Conservation (phyloP, 495 filamentous ascomycete genomes). For the Neurospora tetraspora region DNA sequence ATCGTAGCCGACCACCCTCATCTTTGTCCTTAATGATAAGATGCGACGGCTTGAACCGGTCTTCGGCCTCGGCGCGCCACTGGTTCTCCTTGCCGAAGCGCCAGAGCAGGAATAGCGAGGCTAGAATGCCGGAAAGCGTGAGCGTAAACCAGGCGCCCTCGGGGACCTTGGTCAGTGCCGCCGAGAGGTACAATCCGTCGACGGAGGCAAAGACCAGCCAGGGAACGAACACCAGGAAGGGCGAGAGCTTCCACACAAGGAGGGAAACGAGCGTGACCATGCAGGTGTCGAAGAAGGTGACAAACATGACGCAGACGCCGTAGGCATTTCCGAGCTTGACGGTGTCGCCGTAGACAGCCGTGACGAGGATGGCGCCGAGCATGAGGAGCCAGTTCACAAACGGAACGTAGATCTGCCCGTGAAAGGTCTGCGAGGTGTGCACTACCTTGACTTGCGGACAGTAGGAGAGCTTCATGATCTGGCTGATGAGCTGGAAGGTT, state of each 20-base stretch:
- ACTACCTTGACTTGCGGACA: slow-evolving; percentile 63
- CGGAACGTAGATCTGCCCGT: slow-evolving; percentile 65
- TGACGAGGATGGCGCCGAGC: slow-evolving; percentile 64
- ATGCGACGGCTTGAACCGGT: slow-evolving; percentile 43
- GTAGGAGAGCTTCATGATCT: slow-evolving; percentile 66
- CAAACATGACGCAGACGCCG: slow-evolving; percentile 60
- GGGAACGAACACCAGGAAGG: slow-evolving; percentile 45
- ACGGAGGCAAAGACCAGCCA: slow-evolving; percentile 52
- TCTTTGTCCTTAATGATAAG: slow-evolving; percentile 20
- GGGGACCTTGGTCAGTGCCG: slow-evolving; percentile 58
- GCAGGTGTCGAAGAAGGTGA: slow-evolving; percentile 64
- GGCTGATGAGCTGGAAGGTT: slow-evolving; percentile 57
- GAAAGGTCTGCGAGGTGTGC: slow-evolving; percentile 54
- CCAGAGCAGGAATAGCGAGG: slow-evolving; percentile 57
- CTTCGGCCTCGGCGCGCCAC: slow-evolving; percentile 55
- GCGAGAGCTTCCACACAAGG: slow-evolving; percentile 54
- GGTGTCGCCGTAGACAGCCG: slow-evolving; percentile 61
- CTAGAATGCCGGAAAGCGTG: slow-evolving; percentile 46
- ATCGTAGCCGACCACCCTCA: slow-evolving; percentile 14
- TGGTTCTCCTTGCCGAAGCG: slow-evolving; percentile 66
- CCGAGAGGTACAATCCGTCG: slow-evolving; percentile 57
- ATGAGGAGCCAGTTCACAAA: slow-evolving; percentile 65
- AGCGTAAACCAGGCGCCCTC: slow-evolving; percentile 69
- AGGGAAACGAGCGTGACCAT: slow-evolving; percentile 59
- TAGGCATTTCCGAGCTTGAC: slow-evolving; percentile 40